These are phyloP conservation scores for Ganoderma multipileum DNA, from an alignment of 1,284 basidiomycete genomes.

Conservation along the genomic window DNA sequence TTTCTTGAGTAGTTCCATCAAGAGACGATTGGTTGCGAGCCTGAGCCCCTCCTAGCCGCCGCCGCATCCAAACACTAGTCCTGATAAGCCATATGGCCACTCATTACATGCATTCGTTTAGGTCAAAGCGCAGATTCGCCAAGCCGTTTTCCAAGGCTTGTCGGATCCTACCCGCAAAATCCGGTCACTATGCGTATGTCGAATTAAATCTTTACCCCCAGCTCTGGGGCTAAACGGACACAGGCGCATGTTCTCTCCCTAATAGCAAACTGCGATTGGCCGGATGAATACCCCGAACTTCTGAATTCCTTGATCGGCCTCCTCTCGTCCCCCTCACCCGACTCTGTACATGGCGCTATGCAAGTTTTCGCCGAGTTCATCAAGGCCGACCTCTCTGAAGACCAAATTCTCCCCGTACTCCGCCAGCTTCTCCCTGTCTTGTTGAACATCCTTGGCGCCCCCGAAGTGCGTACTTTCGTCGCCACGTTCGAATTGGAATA, in stretches of 20 bases:
- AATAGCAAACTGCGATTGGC: slow-evolving; percentile 92
- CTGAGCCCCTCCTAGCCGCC: too few relatives aligned
- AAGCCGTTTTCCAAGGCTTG: slow-evolving; percentile 78
- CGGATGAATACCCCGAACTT: slow-evolving; percentile 90
- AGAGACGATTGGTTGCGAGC: neutral
- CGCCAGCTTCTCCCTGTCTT: slow-evolving; percentile 86
- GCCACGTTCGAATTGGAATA: neutral
- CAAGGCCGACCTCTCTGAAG: slow-evolving; percentile 88
- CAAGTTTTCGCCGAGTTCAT: slow-evolving; percentile 93
- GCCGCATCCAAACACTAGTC: too few relatives aligned
- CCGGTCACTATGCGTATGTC: slow-evolving; percentile 77
- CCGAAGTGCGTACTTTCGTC: slow-evolving; percentile 57
- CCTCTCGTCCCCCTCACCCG: slow-evolving; percentile 73
- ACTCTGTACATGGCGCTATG: slow-evolving; percentile 93
- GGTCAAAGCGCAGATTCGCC: slow-evolving; percentile 82
- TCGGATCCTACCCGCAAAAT: slow-evolving; percentile 89
- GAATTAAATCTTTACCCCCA: neutral
- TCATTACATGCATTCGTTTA: slow-evolving; percentile 39
- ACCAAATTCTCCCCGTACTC: slow-evolving; percentile 89
- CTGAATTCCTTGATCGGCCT: slow-evolving; percentile 75
- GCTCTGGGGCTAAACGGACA: neutral
- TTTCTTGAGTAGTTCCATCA: neutral
- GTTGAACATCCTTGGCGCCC: slow-evolving; percentile 80
- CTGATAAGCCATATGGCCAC: neutral
- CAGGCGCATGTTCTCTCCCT: slow-evolving; percentile 86